These are phyloP conservation scores for Papiliotrema flavescens DNA, from an alignment of 1,284 basidiomycete genomes.

Conservation along the genomic window DNA sequence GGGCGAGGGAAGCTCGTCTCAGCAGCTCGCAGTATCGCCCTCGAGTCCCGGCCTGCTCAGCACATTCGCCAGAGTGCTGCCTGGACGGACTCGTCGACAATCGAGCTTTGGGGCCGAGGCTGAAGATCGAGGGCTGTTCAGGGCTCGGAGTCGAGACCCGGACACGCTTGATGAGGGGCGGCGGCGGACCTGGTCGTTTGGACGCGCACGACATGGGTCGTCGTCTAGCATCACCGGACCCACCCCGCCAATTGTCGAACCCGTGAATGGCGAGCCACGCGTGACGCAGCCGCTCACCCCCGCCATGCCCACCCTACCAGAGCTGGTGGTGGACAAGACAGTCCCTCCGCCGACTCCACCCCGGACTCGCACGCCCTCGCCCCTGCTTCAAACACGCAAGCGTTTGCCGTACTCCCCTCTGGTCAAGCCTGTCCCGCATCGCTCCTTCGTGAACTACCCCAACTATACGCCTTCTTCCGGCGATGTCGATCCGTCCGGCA, in stretches of 20 bases:
- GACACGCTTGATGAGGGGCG: constrained; percentile 8
- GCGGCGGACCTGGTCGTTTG: constrained; percentile 1
- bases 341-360: constrained; percentile 1
- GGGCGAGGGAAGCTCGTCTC: constrained; percentile 1
- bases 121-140: constrained; percentile 1
- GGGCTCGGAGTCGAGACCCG: constrained; percentile 8
- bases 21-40: background rate
- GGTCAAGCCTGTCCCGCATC: constrained; percentile 32
- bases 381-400: background rate
- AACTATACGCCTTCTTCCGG: constrained; percentile 35
- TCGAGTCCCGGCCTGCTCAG: background rate
- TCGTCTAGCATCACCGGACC: background rate
- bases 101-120: background rate
- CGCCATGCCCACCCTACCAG: background rate
- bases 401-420: constrained; percentile 25
- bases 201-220: background rate
- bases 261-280: background rate
- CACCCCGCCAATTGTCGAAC: background rate
- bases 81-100: constrained; percentile 13
- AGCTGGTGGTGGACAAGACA: background rate
- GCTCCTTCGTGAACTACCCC: constrained; percentile 33
- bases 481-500: background rate
- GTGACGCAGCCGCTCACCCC: background rate
- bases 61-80: constrained; percentile 18
- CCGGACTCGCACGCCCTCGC: background rate